phyloP scores from a whole-genome alignment of 805 yeast genomes.

The Wickerhamomyces rabaulensis region DNA sequence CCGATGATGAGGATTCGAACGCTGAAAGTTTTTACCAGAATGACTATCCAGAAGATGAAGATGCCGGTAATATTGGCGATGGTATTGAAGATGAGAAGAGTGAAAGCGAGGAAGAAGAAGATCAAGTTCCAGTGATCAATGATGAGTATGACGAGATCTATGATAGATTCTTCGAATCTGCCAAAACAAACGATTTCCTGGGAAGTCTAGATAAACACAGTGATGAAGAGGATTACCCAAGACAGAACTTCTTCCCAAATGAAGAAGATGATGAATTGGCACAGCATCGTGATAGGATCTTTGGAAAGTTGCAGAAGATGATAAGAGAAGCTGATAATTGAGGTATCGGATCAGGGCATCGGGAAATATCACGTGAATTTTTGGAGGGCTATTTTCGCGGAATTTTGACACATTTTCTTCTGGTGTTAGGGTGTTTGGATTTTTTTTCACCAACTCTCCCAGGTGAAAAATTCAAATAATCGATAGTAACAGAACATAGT shows the following conservation, averaged over 20 bases:
- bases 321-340: conserved; percentile 22
- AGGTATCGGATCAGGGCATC: neutral
- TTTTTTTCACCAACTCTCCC: neutral
- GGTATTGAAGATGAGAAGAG: conserved; percentile 13
- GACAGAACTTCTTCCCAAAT: conserved; percentile 51
- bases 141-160: conserved; percentile 4
- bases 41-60: conserved; percentile 95
- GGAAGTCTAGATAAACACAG: conserved; percentile 1
- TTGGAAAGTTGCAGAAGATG: conserved; percentile 48
- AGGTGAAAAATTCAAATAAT: conserved; percentile 3
- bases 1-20: conserved; percentile 81
- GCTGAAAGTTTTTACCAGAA: conserved; percentile 90
- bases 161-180: conserved; percentile 1
- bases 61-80: conserved; percentile 36
- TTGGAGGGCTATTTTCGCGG: neutral
- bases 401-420: neutral
- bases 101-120: conserved; percentile 1
- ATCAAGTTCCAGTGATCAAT: neutral
- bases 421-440: conserved; percentile 4
- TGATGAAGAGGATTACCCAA: conserved; percentile 25
- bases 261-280: conserved; percentile 50
- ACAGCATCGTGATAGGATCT: conserved; percentile 36
- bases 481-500: neutral
- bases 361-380: neutral
- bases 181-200: neutral